phyloP scores from a whole-genome alignment of 2,329 filamentous ascomycete species.

The Ceratocystis smalleyi region DNA sequence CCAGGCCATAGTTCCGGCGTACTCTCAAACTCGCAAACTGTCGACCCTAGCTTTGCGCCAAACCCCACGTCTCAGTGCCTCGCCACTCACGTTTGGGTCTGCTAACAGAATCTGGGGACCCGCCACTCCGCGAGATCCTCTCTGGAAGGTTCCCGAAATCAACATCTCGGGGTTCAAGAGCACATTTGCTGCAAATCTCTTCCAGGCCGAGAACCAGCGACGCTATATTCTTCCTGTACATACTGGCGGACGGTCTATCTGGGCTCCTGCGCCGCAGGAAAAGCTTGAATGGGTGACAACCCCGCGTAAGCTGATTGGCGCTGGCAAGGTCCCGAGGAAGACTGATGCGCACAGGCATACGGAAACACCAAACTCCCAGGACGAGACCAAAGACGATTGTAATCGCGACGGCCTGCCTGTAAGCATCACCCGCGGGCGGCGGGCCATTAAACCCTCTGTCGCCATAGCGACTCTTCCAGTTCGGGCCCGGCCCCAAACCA shows the following conservation, averaged over 20 bases:
- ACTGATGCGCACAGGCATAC: neutral
- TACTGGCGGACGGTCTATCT: constrained; percentile 24
- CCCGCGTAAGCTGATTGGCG: neutral
- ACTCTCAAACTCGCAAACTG: neutral
- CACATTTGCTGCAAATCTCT: constrained; percentile 16
- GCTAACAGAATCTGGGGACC: constrained; percentile 4
- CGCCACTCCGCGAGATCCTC: constrained; percentile 10
- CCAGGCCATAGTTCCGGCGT: neutral
- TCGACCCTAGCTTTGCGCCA: neutral
- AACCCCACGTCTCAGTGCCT: neutral
- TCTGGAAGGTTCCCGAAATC: constrained; percentile 17
- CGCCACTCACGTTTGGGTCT: constrained; percentile 1
- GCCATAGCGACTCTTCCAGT: too few relatives aligned
- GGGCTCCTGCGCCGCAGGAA: constrained; percentile 21
- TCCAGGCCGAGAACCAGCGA: constrained; percentile 17
- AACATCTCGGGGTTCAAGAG: constrained; percentile 16
- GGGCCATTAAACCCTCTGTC: too few relatives aligned
- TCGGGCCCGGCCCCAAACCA: too few relatives aligned
- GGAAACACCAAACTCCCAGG: neutral
- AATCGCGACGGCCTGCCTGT: neutral
- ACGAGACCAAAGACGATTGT: neutral
- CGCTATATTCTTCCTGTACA: constrained; percentile 24
- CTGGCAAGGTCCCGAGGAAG: neutral
- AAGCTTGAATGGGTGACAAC: constrained; percentile 18
- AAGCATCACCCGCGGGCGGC: too few relatives aligned